phyloP scores from a whole-genome alignment of 805 yeast species.

The Candida boleticola region DNA sequence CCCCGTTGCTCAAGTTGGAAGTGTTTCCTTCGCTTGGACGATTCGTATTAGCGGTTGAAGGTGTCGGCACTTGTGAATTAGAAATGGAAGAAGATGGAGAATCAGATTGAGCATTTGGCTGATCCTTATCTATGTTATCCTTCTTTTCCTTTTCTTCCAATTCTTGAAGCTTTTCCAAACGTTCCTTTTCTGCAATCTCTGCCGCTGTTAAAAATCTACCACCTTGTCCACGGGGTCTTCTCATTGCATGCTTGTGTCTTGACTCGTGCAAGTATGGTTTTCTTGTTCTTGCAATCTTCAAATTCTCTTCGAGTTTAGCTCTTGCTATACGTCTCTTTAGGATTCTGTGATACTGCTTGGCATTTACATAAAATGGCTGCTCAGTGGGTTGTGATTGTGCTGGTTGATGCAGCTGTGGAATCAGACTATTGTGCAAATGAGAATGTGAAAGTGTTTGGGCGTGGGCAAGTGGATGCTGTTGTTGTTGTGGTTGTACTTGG shows the following conservation, averaged over 20 bases:
- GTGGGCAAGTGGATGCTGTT: neutral
- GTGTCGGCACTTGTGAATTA: constrained; percentile 1
- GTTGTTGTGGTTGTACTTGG: constrained; percentile 2
- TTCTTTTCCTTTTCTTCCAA: constrained; percentile 22
- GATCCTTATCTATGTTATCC: constrained; percentile 2
- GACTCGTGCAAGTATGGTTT: constrained; percentile 95
- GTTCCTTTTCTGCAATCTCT: constrained; percentile 45
- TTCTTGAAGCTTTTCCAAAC: constrained; percentile 37
- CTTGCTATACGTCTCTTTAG: constrained; percentile 90
- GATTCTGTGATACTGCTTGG: constrained; percentile 95
- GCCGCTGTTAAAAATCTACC: constrained; percentile 97
- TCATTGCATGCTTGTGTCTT: constrained; percentile 98
- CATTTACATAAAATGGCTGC: constrained; percentile 96
- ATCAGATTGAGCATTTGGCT: neutral
- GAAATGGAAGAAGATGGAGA: constrained; percentile 1
- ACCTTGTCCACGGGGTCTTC: constrained; percentile 98
- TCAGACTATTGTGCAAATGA: constrained; percentile 1
- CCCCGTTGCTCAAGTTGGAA: neutral
- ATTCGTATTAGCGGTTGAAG: neutral
- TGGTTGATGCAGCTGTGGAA: constrained; percentile 11
- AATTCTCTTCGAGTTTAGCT: constrained; percentile 85
- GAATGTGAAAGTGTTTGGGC: neutral
- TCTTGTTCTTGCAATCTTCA: constrained; percentile 85
- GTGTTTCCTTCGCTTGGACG: neutral
- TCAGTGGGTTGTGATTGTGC: constrained; percentile 40